Evolutionary conservation across 2,329 filamentous ascomycete species (phyloP), one percentile per base, ranked within the genome.

Genomic region (Ascochyta rabiei): DNA sequence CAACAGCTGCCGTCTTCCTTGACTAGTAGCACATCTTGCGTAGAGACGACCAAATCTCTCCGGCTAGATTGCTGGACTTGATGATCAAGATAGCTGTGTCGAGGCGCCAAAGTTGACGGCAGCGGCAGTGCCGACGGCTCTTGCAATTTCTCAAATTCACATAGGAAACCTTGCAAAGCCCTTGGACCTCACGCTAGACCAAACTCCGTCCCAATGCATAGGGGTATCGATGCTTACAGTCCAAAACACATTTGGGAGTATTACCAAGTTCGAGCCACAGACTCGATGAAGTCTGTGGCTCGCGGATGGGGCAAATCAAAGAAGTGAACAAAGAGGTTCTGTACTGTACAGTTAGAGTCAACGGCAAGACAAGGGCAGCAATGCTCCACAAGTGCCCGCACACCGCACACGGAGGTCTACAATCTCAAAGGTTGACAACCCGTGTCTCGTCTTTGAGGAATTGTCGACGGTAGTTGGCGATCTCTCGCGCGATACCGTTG

Each of bases 381-480:
- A 38, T 37, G 35, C 16, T 4, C 8, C 23, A 19, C n/a, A 10
- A 35, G 18, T 21, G 40, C 34, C 26, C 23, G 28, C 30, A 28
- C 41, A 38, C 46, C 19, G 42, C 46, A 38, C 31, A 16, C 21
- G 18, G n/a, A 24, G 28, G 18, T 46, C 49, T 46, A 51, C 43
- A 48, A 48, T 45, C 57, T 64, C 60, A 69, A 24, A 76, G 55
- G 54, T 75, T 75, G 64, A 77, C 68, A 34, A 77, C 71, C 47
- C 72, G 62, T 6, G 73, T 71, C 26, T 73, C 69, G 57, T 77
- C 76, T 13, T 75, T 64, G n/a, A 77, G 63, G 42, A 78, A 78
- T 15, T 72, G 59, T 44, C 75, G 73, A 26, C 76, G 75, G 47
- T 71, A 77, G 12, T 71, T 67, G 40, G 72, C 67, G 41, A 78